Evolutionary conservation across 805 yeast species (phyloP), one percentile per base, ranked within the genome.

Genomic region (Isabelozyma gotoi): DNA sequence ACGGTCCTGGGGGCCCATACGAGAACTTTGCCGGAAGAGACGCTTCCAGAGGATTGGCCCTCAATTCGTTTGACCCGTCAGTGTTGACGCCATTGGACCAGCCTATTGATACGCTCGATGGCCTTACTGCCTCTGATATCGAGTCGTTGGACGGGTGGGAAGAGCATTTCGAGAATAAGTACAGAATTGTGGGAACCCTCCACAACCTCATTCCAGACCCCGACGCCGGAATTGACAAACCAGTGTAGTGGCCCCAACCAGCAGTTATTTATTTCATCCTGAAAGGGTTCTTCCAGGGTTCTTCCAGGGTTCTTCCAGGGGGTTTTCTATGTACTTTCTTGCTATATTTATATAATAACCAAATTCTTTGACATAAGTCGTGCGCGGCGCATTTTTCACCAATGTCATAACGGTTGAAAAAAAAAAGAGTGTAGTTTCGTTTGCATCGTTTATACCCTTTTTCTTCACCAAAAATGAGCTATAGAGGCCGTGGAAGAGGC

Each of bases 1-100:
- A 92, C 63, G 98, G 98, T 0, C 98, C 98, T 5, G 88, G 92
- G 21, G 97, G 97, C 0, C 96, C 97, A 0, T 92, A 92, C 66
- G 82, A 87, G 35, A 88, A 87, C 59, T 92, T 92, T 73, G 97
- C 97, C 0, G 98, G 98, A 1, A 85, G 88, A 52, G 98, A 92
- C 67, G 97, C 97, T 3, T 85, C 95, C 0, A 74, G 98, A 51
- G 98, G 97, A 0, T 76, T 92, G 43, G 97, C 97, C 0, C 71
- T 79, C 55, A 91, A 90, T 64, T 86, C 96, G 14, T 92, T 91
- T 65, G 97, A 90, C 40, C 51, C 71, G 17, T 78, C 65, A 72
- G 42, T 74, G 74, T 60, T 94, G 19, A 85, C 82, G 32, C 77
- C 84, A 7, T 70, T 88, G 58, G 88, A 83, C 48, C 73, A 85